Conservation (phyloP, 108 stramenopile species). For the Skeletonema potamos region DNA sequence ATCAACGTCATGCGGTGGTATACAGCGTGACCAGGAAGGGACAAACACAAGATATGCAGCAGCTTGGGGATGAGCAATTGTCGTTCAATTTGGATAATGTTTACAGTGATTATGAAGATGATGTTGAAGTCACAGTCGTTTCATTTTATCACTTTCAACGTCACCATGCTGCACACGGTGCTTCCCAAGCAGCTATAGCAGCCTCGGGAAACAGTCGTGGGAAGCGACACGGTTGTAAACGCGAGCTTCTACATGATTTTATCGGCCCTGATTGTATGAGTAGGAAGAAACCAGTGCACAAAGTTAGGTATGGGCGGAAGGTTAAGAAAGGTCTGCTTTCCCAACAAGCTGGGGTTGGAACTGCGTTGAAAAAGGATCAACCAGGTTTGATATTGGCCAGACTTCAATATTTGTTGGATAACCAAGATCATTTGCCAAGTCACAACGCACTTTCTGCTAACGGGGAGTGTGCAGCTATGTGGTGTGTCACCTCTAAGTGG, state of each 20-base stretch:
- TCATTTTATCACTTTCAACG: constrained; percentile 49
- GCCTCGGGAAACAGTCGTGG: constrained; percentile 29
- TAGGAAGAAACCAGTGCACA: constrained; percentile 37
- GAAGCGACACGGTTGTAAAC: constrained; percentile 30
- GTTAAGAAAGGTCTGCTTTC: constrained; percentile 30
- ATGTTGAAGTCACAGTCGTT: constrained; percentile 41
- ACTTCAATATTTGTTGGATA: constrained; percentile 39
- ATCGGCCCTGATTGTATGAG: constrained; percentile 29
- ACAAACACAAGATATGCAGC: neutral
- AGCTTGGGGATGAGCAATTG: constrained; percentile 5
- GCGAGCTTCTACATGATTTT: constrained; percentile 25
- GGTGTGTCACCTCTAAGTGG: constrained; percentile 52
- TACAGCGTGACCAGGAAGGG: constrained; percentile 20
- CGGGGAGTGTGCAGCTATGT: constrained; percentile 53
- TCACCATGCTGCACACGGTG: constrained; percentile 23
- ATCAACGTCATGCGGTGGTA: constrained; percentile 51
- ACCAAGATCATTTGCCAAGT: constrained; percentile 44
- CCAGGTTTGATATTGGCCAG: constrained; percentile 38
- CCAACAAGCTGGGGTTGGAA: constrained; percentile 40
- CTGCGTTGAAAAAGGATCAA: constrained; percentile 42
- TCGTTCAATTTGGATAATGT: constrained; percentile 22
- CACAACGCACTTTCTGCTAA: constrained; percentile 46
- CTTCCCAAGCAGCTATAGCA: constrained; percentile 10
- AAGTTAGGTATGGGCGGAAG: constrained; percentile 36
- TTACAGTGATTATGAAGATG: constrained; percentile 17